Percentiles rank a stretch among this genome's conserved stretches.
Conservation (phyloP, 1,284 basidiomycete species). For the Phellinidium pouzarii region DNA sequence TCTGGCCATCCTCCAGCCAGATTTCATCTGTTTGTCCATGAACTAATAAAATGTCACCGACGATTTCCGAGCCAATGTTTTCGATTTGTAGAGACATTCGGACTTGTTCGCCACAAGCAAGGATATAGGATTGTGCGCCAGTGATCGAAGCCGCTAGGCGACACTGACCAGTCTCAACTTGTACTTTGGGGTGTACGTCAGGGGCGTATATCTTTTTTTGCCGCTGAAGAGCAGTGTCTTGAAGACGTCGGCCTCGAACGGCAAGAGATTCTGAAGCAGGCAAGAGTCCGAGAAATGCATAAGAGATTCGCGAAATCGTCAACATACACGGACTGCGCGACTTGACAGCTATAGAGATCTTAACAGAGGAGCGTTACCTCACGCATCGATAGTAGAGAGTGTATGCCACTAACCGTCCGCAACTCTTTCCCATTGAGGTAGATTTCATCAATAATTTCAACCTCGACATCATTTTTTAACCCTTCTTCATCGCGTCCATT, state of each 20-base stretch:
- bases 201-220: conserved; percentile 60
- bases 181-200: conserved; percentile 47
- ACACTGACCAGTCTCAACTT: conserved; percentile 55
- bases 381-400: background rate
- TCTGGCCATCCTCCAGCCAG: conserved; percentile 35
- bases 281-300: conserved; percentile 62
- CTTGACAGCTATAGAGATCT: conserved; percentile 62
- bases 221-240: conserved; percentile 63
- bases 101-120: conserved; percentile 60
- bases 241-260: conserved; percentile 57
- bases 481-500: conserved; percentile 28
- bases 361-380: conserved; percentile 4
- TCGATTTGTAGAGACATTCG: conserved; percentile 47
- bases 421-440: conserved; percentile 50
- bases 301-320: conserved; percentile 48
- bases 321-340: conserved; percentile 44
- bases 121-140: conserved; percentile 41
- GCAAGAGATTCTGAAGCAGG: conserved; percentile 54
- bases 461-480: conserved; percentile 39
- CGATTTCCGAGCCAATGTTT: conserved; percentile 49
- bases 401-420: conserved; percentile 41
- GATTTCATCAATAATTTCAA: conserved; percentile 55
- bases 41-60: conserved; percentile 67
- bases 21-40: conserved; percentile 51
- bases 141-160: conserved; percentile 51